Percentiles rank a stretch among this genome's conserved stretches.
Conservation (phyloP, 305 asterid species). For the Petunia hybrid region DNA sequence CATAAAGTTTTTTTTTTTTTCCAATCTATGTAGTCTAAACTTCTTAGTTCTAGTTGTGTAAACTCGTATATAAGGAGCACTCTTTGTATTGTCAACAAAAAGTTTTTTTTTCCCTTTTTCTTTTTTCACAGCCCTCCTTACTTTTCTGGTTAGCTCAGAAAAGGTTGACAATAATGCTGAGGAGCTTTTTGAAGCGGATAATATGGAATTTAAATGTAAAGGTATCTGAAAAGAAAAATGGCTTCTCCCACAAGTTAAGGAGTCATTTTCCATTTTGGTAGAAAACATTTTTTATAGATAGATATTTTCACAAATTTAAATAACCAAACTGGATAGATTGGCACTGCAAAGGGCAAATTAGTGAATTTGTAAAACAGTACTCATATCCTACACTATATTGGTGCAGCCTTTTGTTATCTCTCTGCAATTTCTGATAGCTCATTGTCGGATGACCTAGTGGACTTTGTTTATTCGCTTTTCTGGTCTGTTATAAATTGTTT, state of each 20-base stretch:
- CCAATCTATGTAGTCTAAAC: background rate
- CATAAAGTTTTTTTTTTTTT: background rate
- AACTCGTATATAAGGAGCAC: background rate
- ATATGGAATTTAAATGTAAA: background rate
- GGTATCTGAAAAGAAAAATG: background rate
- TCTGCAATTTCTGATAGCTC: background rate
- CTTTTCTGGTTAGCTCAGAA: background rate
- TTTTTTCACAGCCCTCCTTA: background rate
- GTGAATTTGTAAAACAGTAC: background rate
- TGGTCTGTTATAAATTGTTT: background rate
- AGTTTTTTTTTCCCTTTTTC: background rate
- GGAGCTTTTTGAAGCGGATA: background rate
- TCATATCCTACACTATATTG: slow-evolving; percentile 22
- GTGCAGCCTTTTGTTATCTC: slow-evolving; percentile 15
- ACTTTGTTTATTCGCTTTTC: slow-evolving; percentile 17
- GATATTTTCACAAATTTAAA: background rate
- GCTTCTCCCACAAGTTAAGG: background rate
- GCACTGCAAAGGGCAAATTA: background rate
- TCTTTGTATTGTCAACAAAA: background rate
- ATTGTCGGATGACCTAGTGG: background rate
- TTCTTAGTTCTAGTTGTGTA: background rate
- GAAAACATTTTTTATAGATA: background rate
- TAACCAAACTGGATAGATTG: background rate
- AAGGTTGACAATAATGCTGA: background rate
- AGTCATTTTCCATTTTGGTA: background rate